Evolutionary conservation across 495 filamentous ascomycete genomes (phyloP), one percentile per base, ranked within the genome.

Genomic region (Penicillium cataractarum): DNA sequence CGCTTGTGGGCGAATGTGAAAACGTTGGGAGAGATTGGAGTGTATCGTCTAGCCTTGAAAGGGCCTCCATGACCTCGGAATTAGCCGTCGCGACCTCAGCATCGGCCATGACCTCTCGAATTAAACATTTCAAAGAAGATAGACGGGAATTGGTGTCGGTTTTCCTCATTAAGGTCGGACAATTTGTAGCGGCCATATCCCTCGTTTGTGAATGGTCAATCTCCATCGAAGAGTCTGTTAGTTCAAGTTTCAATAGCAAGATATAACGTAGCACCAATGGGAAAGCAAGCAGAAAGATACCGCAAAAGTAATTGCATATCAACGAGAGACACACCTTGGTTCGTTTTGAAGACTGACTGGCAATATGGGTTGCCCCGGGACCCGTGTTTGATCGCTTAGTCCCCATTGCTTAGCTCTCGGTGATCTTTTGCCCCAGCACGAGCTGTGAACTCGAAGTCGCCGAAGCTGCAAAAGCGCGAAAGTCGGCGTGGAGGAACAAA

Each of bases 1-100:
- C 13, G 24, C 46, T 50, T 5, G 24, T 26, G 13, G 46, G 46
- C 21, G 51, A 24, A 33, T 22, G 15, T 37, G 32, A 37, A 19
- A 12, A 35, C n/a, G 12, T 19, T 37, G 27, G 7, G 7, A 54
- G 32, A 12, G 4, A 6, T 37, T 21, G 32, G 53, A 78, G 65
- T 37, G 60, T 66, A 24, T 53, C 52, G 17, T 70, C 46, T 29
- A 79, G 65, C 22, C 60, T 60, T 24, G 58, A 58, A 29, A 71
- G 42, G 22, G 71, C 70, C 17, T 65, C 44, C 24, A 69, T n/a
- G 55, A 77, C 56, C 13, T 74, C 65, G 1, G 70, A 27, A 35
- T 70, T 62, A 31, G 55, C 44, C n/a, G 54, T 33, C 8, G 62
- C 6, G 31, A 62, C 40, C 37, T 56, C 51, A 7, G 63, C 51